Evolutionary conservation across 2,329 filamentous ascomycete species (phyloP).

Genomic region (Alternaria sp.): DNA sequence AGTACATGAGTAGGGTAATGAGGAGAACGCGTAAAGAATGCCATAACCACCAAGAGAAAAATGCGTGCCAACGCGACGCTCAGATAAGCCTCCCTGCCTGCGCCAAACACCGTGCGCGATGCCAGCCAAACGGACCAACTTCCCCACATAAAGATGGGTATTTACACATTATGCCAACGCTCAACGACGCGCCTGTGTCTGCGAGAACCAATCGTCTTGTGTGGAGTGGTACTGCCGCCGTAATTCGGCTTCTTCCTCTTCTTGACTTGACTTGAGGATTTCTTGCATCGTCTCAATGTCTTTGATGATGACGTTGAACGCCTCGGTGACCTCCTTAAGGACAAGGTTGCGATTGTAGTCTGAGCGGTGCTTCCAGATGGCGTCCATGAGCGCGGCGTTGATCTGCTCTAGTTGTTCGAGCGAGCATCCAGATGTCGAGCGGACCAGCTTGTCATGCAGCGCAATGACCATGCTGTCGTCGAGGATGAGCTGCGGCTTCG

Average conservation of each 20-base stretch:
- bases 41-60: background rate
- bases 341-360: slow-evolving; percentile 87
- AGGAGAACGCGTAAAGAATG: background rate
- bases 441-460: slow-evolving; percentile 69
- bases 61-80: background rate
- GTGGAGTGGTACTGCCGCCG: slow-evolving; percentile 8
- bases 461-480: slow-evolving; percentile 60
- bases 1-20: slow-evolving; percentile 5
- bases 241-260: slow-evolving; percentile 23
- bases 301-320: slow-evolving; percentile 76
- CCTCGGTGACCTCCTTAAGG: slow-evolving; percentile 64
- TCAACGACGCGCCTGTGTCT: slow-evolving; percentile 8
- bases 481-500: slow-evolving; percentile 48
- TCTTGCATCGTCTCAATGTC: slow-evolving; percentile 68
- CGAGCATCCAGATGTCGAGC: slow-evolving; percentile 75
- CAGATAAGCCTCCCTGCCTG: background rate
- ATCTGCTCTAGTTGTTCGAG: slow-evolving; percentile 97
- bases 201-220: slow-evolving; percentile 12
- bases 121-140: background rate
- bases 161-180: background rate
- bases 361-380: slow-evolving; percentile 78
- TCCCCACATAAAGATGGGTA: background rate
- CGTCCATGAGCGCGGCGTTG: slow-evolving; percentile 87
- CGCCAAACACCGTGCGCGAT: slow-evolving; percentile 3
- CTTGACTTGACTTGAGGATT: slow-evolving; percentile 52